These are phyloP conservation scores for Acer saccharum DNA, from an alignment of 345 rosid genomes.

Conservation along the genomic window DNA sequence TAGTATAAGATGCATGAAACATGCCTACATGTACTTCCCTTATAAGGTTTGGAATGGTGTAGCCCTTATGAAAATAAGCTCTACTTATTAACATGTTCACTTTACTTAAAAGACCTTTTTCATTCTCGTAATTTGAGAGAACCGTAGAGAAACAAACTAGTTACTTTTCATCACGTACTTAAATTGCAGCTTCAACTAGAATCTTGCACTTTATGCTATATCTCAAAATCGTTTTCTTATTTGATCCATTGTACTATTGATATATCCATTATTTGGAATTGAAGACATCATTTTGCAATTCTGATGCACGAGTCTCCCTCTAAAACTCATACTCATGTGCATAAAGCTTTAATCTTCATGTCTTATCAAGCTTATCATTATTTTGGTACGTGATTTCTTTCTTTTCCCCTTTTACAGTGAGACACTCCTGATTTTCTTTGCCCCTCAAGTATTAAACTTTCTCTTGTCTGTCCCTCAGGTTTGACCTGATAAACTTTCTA, in stretches of 20 bases:
- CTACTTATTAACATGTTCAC: neutral
- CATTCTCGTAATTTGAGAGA: neutral
- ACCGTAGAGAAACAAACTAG: neutral
- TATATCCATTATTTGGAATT: neutral
- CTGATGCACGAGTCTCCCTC: neutral
- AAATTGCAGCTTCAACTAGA: neutral
- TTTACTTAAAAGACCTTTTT: neutral
- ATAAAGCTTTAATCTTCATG: neutral
- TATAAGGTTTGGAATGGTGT: neutral
- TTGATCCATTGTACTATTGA: neutral
- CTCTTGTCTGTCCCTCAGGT: slow-evolving; percentile 95
- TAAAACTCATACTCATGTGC: neutral
- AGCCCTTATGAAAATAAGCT: neutral
- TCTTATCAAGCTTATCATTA: slow-evolving; percentile 15
- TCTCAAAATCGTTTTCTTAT: neutral
- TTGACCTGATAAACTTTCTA: slow-evolving; percentile 24
- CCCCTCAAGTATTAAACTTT: slow-evolving; percentile 93
- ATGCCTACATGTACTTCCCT: neutral
- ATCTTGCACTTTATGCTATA: neutral
- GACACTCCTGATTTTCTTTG: slow-evolving; percentile 88
- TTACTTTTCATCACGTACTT: neutral
- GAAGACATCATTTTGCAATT: neutral
- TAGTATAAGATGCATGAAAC: slow-evolving; percentile 6
- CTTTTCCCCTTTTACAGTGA: slow-evolving; percentile 56
- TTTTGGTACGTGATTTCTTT: slow-evolving; percentile 18